Base-by-base conservation (phyloP, 2,329 filamentous ascomycete genomes). In the Fusarium graminum region DNA sequence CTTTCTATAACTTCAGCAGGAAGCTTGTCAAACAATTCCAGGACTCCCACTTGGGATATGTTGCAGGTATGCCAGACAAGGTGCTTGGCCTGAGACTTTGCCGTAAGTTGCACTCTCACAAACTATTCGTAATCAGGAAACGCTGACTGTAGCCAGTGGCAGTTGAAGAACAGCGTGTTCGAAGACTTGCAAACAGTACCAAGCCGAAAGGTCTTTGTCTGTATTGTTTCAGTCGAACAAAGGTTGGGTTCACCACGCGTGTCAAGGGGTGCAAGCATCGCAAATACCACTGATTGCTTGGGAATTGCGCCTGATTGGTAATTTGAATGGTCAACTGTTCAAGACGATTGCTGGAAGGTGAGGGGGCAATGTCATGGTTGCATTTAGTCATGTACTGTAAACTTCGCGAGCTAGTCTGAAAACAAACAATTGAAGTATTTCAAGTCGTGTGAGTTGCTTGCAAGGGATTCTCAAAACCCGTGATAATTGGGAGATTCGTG, bases 151-250 rank as follows among this genome's bases (percentile, higher is more conserved):
- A 10, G 9, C 4, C 26, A 64, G 61, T 64, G 52, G 61, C 61
- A 19, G 53, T 64, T 7, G 61, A 63, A 12, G 59, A 64, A 36
- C 53, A 51, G 12, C 61, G 61, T 17, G 52, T 59, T 4, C 46
- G 52, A 12, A 59, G 19, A n/a, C 46, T 63, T 10, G 13, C 22
- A 16, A 16, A 52, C 11, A 7, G 25, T 14, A 13, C 36, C 4
- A 64, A 59, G 36, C 46, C 25, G 11, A 52, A 28, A 17, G 61
- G 61, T 14, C 54, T 64, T 13, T 64, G 61, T n/a, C 38, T 64
- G 11, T 51, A 59, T 42, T 64, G 61, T 28, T 65, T 52, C 13
- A 36, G 42, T 16, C 49, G 34, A 3, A 22, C 55, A 2, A 65
- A 56, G 19, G 12, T 22, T 49, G 59, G 60, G 13, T 65, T 65